Conservation (phyloP, 257 asterid species). For the Gentiana dahurica region DNA sequence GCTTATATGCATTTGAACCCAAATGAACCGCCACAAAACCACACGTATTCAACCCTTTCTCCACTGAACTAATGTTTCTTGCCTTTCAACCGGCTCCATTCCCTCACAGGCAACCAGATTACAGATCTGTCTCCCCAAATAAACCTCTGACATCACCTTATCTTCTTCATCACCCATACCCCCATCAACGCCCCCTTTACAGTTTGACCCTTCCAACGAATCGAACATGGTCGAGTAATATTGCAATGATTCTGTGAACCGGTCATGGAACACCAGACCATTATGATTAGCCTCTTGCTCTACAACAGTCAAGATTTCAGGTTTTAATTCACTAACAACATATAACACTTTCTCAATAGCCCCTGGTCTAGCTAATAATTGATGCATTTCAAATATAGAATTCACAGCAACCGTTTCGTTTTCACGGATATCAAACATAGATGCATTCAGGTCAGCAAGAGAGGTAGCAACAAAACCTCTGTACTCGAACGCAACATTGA, state of each 20-base stretch:
- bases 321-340: conserved; percentile 38
- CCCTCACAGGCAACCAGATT: conserved; percentile 89
- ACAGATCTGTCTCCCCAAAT: conserved; percentile 73
- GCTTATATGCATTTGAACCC: conserved; percentile 85
- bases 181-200: conserved; percentile 26
- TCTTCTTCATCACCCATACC: conserved; percentile 32
- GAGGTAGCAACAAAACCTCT: conserved; percentile 67
- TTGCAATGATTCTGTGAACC: conserved; percentile 83
- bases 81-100: conserved; percentile 60
- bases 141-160: conserved; percentile 69
- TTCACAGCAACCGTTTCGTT: conserved; percentile 71
- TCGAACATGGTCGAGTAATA: conserved; percentile 89
- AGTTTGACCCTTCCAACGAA: conserved; percentile 54
- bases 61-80: conserved; percentile 78
- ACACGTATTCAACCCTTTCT: conserved; percentile 41
- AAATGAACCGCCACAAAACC: conserved; percentile 65
- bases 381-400: conserved; percentile 73
- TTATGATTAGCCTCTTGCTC: conserved; percentile 87
- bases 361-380: conserved; percentile 39
- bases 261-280: conserved; percentile 41
- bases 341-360: conserved; percentile 51
- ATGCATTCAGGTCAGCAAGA: conserved; percentile 53
- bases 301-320: conserved; percentile 58
- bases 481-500: conserved; percentile 60
- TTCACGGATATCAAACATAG: conserved; percentile 32